Base-by-base conservation (phyloP, 331 rosid species). In the Prunus yedoensis region DNA sequence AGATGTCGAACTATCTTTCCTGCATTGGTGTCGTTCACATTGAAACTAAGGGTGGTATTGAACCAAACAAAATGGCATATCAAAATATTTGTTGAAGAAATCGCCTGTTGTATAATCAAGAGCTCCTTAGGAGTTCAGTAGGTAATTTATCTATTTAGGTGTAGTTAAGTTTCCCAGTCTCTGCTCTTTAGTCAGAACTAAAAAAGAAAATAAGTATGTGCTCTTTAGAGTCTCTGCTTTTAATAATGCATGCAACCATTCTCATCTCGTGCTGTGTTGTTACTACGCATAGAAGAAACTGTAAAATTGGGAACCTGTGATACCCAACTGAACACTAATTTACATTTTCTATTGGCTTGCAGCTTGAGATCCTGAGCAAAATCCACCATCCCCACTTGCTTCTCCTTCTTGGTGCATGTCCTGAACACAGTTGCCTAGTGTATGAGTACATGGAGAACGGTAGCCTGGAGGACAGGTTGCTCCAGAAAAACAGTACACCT, bases 401-500 rank as follows among this genome's bases (percentile, higher is more conserved):
- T 57, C 92, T 92, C 75, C 99, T 95, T 58, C 85, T 95, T 4
- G 99, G 99, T 14, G 99, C 96, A 3, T 92, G 99, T 78, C 80
- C 85, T 5, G 97, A 92, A 52, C 95, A 74, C 10, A 89, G 95
- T 62, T 90, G 97, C 82, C 88, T 95, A 16, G 92, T 95, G n/a
- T 95, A 90, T 32, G 99, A 95, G 85, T 90, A 86, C 76, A 89
- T 95, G 99, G 97, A 89, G 77, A 90, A 89, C 43, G 99, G 99
- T 23, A 95, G 88, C 90, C 74, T 95, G 85, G 99, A 92, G 74
- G 97, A 95, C 58, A 84, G 86, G 71, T 84, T 95, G 82, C 73
- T 80, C 72, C 80, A 80, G 41, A 90, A 80, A 82, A 79, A 87
- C 68, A 52, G 71, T 54, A 84, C 89, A 2, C 71, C 70, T 43